Conservation (phyloP, 148 eudicot species). For the Camellia japonica region DNA sequence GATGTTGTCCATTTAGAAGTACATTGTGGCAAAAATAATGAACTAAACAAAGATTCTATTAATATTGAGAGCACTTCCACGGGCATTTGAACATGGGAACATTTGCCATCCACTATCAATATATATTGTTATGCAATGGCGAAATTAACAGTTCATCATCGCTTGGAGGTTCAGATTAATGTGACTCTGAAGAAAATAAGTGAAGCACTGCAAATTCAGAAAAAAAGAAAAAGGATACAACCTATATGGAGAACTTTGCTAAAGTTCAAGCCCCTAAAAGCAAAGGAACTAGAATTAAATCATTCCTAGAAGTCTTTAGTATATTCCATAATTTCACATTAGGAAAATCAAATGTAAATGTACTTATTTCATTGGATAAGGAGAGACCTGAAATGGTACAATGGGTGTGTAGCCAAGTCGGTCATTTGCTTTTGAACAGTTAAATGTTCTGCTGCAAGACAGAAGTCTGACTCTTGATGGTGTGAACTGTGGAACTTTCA, state of each 20-base stretch:
- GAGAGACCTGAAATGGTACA: constrained; percentile 75
- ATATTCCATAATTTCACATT: constrained; percentile 1
- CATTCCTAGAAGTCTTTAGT: not conserved
- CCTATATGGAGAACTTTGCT: too few relatives aligned
- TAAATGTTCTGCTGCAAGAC: constrained; percentile 75
- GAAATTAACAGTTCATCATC: not conserved
- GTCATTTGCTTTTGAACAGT: constrained; percentile 84
- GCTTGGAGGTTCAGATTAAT: not conserved
- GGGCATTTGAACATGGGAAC: not conserved
- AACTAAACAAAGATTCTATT: too few relatives aligned
- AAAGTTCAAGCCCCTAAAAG: not conserved
- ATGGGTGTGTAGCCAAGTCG: constrained; percentile 92
- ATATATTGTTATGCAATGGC: not conserved
- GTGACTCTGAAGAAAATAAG: not conserved
- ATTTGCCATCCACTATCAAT: not conserved
- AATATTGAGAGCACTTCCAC: too few relatives aligned
- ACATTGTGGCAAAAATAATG: not conserved
- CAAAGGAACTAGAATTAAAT: not conserved
- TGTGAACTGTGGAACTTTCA: constrained; percentile 97
- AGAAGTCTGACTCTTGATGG: constrained; percentile 92
- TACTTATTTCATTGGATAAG: constrained; percentile 4
- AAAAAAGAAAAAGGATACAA: not conserved
- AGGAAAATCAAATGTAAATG: not conserved
- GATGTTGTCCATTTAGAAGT: not conserved
- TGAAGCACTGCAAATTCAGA: not conserved